phyloP scores from a whole-genome alignment of 495 filamentous ascomycete species.

The Clavariopsis aquatica region DNA sequence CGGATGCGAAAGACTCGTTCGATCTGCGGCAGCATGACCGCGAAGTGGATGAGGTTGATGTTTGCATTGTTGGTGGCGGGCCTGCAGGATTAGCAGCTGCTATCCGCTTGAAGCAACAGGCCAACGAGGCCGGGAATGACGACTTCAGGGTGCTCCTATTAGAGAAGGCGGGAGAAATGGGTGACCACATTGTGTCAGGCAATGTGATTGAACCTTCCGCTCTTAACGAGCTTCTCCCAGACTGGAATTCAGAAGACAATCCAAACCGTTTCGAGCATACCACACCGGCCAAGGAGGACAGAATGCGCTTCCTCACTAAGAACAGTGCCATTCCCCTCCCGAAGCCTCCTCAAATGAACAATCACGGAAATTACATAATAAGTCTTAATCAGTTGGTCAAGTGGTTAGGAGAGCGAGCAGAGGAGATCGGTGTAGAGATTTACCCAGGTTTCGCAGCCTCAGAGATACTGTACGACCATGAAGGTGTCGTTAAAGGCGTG shows the following conservation, averaged over 20 bases:
- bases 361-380: conserved; percentile 96
- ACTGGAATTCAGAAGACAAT: conserved; percentile 89
- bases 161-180: conserved; percentile 94
- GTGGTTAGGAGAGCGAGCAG: conserved; percentile 92
- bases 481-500: conserved; percentile 89
- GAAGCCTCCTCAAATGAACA: conserved; percentile 94
- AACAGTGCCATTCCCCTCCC: conserved; percentile 75
- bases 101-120: conserved; percentile 92
- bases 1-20: conserved; percentile 63
- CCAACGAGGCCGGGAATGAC: conserved; percentile 92
- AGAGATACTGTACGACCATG: conserved; percentile 82
- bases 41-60: conserved; percentile 91
- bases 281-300: conserved; percentile 78
- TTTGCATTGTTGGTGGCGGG: conserved; percentile 94
- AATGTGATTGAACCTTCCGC: conserved; percentile 92
- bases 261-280: conserved; percentile 78
- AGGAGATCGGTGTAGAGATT: conserved; percentile 97
- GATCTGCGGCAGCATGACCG: conserved; percentile 75
- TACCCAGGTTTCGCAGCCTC: conserved; percentile 95
- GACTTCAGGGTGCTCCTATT: conserved; percentile 90
- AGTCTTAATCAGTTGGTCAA: conserved; percentile 91
- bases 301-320: conserved; percentile 95
- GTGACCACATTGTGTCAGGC: conserved; percentile 92
- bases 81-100: conserved; percentile 90
- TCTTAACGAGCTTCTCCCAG: conserved; percentile 85